Base-by-base conservation (phyloP, 2,329 filamentous ascomycete genomes). In the Incumbomyces delicatus region DNA sequence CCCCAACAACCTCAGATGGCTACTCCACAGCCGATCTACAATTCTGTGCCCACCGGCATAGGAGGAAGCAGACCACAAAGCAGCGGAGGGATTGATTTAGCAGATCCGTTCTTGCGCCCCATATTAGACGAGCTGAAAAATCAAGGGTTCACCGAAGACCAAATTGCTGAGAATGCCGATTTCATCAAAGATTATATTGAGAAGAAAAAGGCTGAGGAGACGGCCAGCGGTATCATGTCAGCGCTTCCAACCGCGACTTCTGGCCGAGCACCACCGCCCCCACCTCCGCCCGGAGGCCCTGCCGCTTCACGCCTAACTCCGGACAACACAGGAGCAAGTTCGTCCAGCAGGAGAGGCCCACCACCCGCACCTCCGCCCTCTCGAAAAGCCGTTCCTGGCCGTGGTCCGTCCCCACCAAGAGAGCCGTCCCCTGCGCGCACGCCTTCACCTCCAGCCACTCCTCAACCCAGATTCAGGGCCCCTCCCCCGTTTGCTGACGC, bases 401-500 rank as follows among this genome's bases (percentile, higher is more conserved):
- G 70, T 50, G 64, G 66, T 18, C 66, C 69, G 6, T 71, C 71
- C 22, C 55, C 55, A 36, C 46, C 55, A 40, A 55, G 57, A 58
- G 72, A 62, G 71, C 66, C 70, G 13, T 67, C 69, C 32, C 78
- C 85, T n/a, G 76, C 83, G 27, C 75, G 81, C 59, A 83, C 87
- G 50, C 77, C 83, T 12, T 80, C 82, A 12, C 85, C 87, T 11
- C 78, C 81, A 14, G 60, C 67, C 20, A 74, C 75, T 8, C 76
- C 80, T 17, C 76, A 81, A 43, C 78, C 79, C 7, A 76, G 75
- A 57, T 96, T 94, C 69, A 77, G 81, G 54, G 90, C 87, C 7
- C 92, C 92, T 38, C 92, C 92, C 30, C 86, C 90, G 2, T 68
- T 96, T 50, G 80, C 87, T 46, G 89, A 95, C 63, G 92, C 92